Conservation (phyloP, 371 early-diverging fungal genomes). For the Conidiobolus incongruus region DNA sequence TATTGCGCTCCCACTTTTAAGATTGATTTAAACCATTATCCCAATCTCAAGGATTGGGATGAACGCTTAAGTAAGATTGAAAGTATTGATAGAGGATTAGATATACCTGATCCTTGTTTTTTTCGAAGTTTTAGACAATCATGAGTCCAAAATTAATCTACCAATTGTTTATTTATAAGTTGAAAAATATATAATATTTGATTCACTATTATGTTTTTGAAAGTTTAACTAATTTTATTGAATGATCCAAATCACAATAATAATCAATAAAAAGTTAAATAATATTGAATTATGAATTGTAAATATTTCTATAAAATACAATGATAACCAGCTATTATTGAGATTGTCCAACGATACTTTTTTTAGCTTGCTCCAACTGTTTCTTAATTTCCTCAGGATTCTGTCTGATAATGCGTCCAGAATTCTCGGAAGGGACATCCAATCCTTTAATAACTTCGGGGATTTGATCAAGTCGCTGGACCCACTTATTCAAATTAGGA, state of each 20-base stretch:
- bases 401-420: too few relatives aligned
- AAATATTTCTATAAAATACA: too few relatives aligned
- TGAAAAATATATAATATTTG: too few relatives aligned
- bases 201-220: too few relatives aligned
- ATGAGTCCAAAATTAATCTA: neutral
- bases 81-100: neutral
- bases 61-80: neutral
- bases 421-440: too few relatives aligned
- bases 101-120: slow-evolving; percentile 1
- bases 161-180: neutral
- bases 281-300: neutral
- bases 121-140: neutral
- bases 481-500: neutral
- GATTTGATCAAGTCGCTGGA: neutral
- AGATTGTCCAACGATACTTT: too few relatives aligned
- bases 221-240: too few relatives aligned
- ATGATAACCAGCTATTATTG: too few relatives aligned
- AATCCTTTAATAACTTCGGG: neutral
- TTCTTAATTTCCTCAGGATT: too few relatives aligned
- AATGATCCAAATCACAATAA: neutral
- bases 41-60: neutral
- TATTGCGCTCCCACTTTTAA: neutral
- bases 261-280: neutral
- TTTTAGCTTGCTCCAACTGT: too few relatives aligned
- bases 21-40: neutral